These are phyloP conservation scores for Omphalotus guepiniiformis DNA, from an alignment of 768 basidiomycete species.

Conservation along the genomic window DNA sequence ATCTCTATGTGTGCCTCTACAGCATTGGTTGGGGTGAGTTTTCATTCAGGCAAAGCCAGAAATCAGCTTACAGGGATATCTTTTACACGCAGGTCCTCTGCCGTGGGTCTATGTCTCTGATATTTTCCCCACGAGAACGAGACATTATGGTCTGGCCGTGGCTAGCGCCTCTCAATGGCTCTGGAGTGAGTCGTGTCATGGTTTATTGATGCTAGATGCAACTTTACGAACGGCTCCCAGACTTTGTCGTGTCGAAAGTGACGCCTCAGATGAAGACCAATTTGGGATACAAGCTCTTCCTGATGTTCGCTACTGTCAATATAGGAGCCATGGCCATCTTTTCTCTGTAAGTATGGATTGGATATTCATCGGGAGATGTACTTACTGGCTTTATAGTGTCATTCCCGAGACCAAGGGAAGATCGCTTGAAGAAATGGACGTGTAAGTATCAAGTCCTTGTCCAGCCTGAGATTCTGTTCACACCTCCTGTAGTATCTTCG, in stretches of 20 bases:
- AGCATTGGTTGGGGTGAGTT: constrained; percentile 76
- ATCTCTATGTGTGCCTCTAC: constrained; percentile 86
- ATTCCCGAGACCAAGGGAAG: constrained; percentile 63
- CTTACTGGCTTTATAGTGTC: constrained; percentile 26
- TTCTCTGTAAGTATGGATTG: constrained; percentile 42
- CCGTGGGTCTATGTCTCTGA: constrained; percentile 70
- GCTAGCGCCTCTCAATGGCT: constrained; percentile 80
- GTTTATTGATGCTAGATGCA: neutral
- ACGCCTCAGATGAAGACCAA: constrained; percentile 59
- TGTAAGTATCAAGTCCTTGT: constrained; percentile 14
- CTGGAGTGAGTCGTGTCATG: constrained; percentile 47
- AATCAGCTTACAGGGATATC: too few species aligned
- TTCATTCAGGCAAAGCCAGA: neutral
- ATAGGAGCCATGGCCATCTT: constrained; percentile 67
- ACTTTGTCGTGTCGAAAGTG: constrained; percentile 69
- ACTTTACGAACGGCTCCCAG: constrained; percentile 25
- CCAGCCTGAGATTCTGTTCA: constrained; percentile 1
- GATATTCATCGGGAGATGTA: neutral
- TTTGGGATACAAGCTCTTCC: constrained; percentile 70
- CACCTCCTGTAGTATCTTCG: constrained; percentile 38
- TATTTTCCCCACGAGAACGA: constrained; percentile 81
- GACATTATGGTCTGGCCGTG: constrained; percentile 73
- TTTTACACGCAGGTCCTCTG: constrained; percentile 35
- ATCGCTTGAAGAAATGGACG: constrained; percentile 50
- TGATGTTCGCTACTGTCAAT: constrained; percentile 76